Conservation (phyloP, 139 green algal species). For the Gonium pectorale region DNA sequence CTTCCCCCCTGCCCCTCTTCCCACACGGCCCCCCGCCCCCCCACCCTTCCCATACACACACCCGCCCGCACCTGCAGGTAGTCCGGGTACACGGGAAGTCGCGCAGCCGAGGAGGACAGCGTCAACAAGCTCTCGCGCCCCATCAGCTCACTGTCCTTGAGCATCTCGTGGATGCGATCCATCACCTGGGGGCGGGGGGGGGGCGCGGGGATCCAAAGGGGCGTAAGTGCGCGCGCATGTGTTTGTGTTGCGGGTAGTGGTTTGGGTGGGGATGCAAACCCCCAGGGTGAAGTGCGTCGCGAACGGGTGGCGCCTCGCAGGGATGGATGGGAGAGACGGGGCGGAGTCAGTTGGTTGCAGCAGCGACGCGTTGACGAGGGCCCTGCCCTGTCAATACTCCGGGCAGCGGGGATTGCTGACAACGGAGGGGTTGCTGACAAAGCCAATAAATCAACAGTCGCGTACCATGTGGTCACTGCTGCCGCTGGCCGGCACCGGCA, state of each 20-base stretch:
- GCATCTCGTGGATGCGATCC: conserved; percentile 51
- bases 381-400: too few species aligned
- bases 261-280: too few species aligned
- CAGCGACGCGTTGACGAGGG: too few species aligned
- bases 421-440: too few species aligned
- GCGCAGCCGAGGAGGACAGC: background rate
- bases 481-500: background rate
- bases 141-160: conserved; percentile 46
- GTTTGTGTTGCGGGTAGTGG: too few species aligned
- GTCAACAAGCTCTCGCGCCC: conserved; percentile 34
- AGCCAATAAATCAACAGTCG: too few species aligned
- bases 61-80: conserved; percentile 19
- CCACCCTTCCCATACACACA: background rate
- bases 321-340: too few species aligned
- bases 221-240: background rate
- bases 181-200: conserved; percentile 4
- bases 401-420: too few species aligned
- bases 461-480: too few species aligned
- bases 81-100: conserved; percentile 34
- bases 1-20: background rate
- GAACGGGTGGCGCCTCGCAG: too few species aligned
- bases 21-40: background rate
- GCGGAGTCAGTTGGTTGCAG: too few species aligned
- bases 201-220: background rate
- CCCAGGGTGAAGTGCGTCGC: too few species aligned